phyloP scores from a whole-genome alignment of 2,329 filamentous ascomycete genomes.

The Epichloe coenophiala region DNA sequence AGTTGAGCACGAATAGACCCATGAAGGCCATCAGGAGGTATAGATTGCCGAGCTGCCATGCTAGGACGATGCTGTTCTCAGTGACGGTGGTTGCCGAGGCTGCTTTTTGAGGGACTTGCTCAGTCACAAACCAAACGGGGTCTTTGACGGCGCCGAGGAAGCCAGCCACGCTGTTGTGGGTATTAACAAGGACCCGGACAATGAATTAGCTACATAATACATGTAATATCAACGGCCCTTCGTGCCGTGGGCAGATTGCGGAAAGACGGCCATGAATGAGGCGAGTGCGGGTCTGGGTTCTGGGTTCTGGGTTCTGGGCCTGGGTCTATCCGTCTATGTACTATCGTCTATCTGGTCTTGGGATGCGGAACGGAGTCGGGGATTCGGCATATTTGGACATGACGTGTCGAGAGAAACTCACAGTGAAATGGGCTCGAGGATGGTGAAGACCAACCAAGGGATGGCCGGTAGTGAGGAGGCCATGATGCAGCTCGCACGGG shows the following conservation, averaged over 20 bases:
- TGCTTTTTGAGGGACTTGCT: conserved; percentile 38
- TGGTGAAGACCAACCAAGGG: conserved; percentile 52
- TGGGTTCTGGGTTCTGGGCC: conserved; percentile 1
- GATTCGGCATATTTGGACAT: neutral
- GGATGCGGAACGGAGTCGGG: conserved; percentile 1
- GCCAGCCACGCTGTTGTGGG: conserved; percentile 38
- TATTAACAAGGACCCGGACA: neutral
- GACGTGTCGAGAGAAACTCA: conserved; percentile 23
- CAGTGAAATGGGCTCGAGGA: conserved; percentile 57
- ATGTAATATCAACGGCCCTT: neutral
- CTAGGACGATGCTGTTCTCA: conserved; percentile 39
- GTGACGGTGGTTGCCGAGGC: conserved; percentile 20
- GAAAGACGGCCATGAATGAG: neutral
- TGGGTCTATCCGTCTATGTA: neutral
- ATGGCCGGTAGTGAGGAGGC: conserved; percentile 48
- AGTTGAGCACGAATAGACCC: conserved; percentile 49
- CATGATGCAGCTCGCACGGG: conserved; percentile 26
- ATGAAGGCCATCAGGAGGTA: conserved; percentile 54
- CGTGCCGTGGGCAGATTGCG: neutral
- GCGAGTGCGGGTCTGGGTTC: neutral
- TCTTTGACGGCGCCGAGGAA: conserved; percentile 41
- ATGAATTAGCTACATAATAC: conserved; percentile 7
- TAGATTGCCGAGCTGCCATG: conserved; percentile 55
- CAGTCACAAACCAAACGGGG: conserved; percentile 47
- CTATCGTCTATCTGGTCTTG: neutral